Evolutionary conservation across 1,284 basidiomycete species (phyloP).

Genomic region (Neotropicomus parvogracilis): DNA sequence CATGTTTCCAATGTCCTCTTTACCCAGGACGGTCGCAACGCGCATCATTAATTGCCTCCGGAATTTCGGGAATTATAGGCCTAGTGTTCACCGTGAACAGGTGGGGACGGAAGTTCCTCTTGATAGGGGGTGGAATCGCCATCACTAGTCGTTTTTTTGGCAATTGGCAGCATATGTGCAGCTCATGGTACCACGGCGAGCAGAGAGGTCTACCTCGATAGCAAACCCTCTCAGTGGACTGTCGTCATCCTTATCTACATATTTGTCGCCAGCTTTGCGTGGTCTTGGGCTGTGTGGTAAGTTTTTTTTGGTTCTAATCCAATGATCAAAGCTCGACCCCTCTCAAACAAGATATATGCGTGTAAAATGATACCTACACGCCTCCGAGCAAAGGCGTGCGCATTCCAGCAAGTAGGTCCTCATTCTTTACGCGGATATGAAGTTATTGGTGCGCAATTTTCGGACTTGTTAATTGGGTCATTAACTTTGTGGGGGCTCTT

Average conservation of each 20-base stretch:
- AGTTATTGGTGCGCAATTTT: slow-evolving; percentile 20
- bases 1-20: slow-evolving; percentile 54
- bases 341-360: slow-evolving; percentile 26
- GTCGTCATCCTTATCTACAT: slow-evolving; percentile 48
- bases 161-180: slow-evolving; percentile 44
- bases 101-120: slow-evolving; percentile 44
- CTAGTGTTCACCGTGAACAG: slow-evolving; percentile 44
- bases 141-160: slow-evolving; percentile 40
- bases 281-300: slow-evolving; percentile 32
- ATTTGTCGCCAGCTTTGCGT: slow-evolving; percentile 37
- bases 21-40: slow-evolving; percentile 45
- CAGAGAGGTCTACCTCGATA: slow-evolving; percentile 22
- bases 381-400: slow-evolving; percentile 32
- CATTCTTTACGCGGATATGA: slow-evolving; percentile 29
- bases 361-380: slow-evolving; percentile 34
- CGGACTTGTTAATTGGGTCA: slow-evolving; percentile 26
- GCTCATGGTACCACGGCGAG: slow-evolving; percentile 30
- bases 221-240: slow-evolving; percentile 37
- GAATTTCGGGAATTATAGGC: slow-evolving; percentile 48
- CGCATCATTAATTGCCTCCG: slow-evolving; percentile 50
- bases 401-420: slow-evolving; percentile 42
- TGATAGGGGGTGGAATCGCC: slow-evolving; percentile 43
- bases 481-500: slow-evolving; percentile 46
- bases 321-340: background rate
- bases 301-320: slow-evolving; percentile 6